Conservation (phyloP, 495 filamentous ascomycete genomes). For the Aspergillus ellipticus region DNA sequence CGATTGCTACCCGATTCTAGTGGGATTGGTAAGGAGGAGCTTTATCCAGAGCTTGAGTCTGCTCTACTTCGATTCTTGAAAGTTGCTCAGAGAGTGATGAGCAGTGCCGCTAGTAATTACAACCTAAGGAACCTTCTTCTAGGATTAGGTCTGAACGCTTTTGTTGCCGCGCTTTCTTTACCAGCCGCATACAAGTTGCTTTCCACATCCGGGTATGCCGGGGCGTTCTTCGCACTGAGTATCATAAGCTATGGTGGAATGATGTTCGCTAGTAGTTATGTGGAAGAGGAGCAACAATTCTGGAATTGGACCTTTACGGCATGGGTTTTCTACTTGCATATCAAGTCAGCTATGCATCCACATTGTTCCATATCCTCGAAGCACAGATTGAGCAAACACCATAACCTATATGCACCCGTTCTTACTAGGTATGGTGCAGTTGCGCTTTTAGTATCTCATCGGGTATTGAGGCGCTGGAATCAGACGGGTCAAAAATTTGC, state of each 20-base stretch:
- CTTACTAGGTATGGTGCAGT: constrained; percentile 15
- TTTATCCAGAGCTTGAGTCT: constrained; percentile 16
- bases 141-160: constrained; percentile 48
- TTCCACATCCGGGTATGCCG: constrained; percentile 18
- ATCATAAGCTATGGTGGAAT: constrained; percentile 65
- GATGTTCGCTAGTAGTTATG: constrained; percentile 98
- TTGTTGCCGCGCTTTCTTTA: constrained; percentile 38
- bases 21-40: constrained; percentile 1
- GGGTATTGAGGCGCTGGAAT: constrained; percentile 79
- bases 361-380: background rate
- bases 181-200: constrained; percentile 22
- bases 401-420: background rate
- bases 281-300: constrained; percentile 97
- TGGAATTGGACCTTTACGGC: constrained; percentile 89
- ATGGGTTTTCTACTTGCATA: constrained; percentile 66
- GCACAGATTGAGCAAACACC: background rate
- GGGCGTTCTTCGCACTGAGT: constrained; percentile 30
- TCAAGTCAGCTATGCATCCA: constrained; percentile 39
- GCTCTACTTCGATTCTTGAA: constrained; percentile 55
- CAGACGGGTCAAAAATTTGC: constrained; percentile 95
- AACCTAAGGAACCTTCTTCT: constrained; percentile 57
- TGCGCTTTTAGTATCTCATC: constrained; percentile 41
- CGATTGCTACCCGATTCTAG: constrained; percentile 13
- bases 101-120: constrained; percentile 88
- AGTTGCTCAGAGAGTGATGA: constrained; percentile 70